Evolutionary conservation across 257 asterid genomes (phyloP), one percentile per base, ranked within the genome.

Genomic region (Anisodus acutangulus): DNA sequence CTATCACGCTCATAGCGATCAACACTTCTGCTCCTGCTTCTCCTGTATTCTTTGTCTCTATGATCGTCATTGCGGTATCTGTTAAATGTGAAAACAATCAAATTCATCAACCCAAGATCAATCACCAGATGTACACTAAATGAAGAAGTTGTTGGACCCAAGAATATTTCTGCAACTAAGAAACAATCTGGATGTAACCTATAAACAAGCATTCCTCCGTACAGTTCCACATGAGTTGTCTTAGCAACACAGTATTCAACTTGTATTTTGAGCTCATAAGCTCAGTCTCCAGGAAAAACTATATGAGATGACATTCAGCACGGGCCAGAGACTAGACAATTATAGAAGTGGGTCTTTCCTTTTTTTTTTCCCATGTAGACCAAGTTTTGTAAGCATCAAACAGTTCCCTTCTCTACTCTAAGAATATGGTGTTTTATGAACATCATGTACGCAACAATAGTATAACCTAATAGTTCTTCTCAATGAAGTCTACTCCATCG

Each of bases 61-160:
- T 62, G 51, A 78, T 85, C 26, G 72, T 88, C 90, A 86, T 89
- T 88, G 2, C 78, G 85, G 82, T 83, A 81, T 74, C 92, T 89
- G 83, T 19, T 72, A 53, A 78, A 64, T 64, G 43, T 16, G 51
- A 70, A 83, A 69, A n/a, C 70, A 45, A 22, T 6, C 47, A 66
- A 35, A 76, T 3, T 51, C 47, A 22, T 51, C n/a, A 76, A 22
- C 62, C 64, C 26, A 74, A 76, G 63, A 76, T 26, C 49, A 78
- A 26, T 53, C 62, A 51, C 13, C 45, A 49, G 43, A 22, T 9
- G 80, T 19, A 72, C 10, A 72, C 4, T n/a, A 45, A 71, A n/a
- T 71, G 59, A 71, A 45, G 9, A 45, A 71, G 58, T 4, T 72
- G 59, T 72, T 3, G 1, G 19, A 12, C 5, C 43, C 17, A 47